A percentile compares a stretch with the other conserved stretches of the same genome.
Conservation (phyloP, 352 stramenopile species). For the Globisporangium sylvaticum region DNA sequence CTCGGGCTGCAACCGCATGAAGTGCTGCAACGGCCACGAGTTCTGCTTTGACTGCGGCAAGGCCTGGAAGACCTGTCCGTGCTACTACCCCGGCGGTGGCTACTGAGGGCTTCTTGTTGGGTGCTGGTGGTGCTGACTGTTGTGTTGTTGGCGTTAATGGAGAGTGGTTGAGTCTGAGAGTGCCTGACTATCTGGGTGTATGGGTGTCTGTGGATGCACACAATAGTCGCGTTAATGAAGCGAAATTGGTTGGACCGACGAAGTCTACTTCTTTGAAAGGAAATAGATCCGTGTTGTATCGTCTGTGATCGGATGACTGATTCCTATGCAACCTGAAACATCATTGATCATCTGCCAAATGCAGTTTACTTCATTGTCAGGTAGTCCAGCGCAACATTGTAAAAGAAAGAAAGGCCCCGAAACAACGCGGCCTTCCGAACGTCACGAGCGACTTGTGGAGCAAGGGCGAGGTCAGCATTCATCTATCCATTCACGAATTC, state of each 20-base stretch:
- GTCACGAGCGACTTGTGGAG: neutral
- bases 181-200: neutral
- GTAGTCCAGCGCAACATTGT: neutral
- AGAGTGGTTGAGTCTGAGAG: neutral
- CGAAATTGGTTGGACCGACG: no score
- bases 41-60: conserved; percentile 58
- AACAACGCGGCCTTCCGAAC: neutral
- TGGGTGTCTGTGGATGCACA: neutral
- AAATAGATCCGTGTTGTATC: no score
- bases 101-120: neutral
- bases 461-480: neutral
- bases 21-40: conserved; percentile 48
- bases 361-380: neutral
- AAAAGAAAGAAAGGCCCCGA: neutral
- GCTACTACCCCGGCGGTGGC: neutral
- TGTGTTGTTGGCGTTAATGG: neutral
- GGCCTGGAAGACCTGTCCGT: conserved; percentile 21
- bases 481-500: neutral
- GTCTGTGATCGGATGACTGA: no score
- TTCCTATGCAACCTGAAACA: no score
- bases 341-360: neutral
- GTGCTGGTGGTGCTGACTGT: neutral
- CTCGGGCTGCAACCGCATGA: conserved; percentile 57
- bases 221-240: no score
- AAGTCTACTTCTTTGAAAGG: no score